Evolutionary conservation across 257 asterid species (phyloP), one percentile per base, ranked within the genome.

Genomic region (Parsonsia alboflavescens): DNA sequence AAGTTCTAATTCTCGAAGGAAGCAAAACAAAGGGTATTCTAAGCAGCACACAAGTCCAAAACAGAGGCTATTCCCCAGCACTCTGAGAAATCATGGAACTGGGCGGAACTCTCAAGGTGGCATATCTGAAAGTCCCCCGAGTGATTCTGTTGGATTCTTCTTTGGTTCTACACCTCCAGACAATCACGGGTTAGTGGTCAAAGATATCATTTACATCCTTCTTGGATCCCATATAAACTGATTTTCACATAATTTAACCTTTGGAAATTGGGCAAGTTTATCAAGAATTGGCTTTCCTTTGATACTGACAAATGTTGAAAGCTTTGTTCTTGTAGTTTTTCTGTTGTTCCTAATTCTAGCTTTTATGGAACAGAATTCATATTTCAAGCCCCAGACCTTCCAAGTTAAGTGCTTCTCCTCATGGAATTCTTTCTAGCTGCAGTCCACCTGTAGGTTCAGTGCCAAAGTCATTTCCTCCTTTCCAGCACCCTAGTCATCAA

Each of bases 111-210:
- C 84, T 76, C 67, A 66, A 17, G 89, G 90, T 73, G 73, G 76
- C 44, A 41, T 82, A 77, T 84, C 93, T 72, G 97, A 89, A 84
- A 90, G 97, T 80, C 97, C 96, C 30, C 89, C 95, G 56, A 83
- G 86, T 74, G 89, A 88, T 84, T 87, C 97, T 10, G 87, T 94
- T 81, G 99, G 97, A 19, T 92, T 90, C 85, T 94, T 87, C 92
- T 92, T 92, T 88, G 96, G 96, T 75, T 88, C 96, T 79, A 87
- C 96, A 8, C 93, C 98, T 77, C 93, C 97, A 26, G 96, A 94
- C 74, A 75, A 84, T 87, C 88, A 81, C 59, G 96, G 86, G 99
- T 94, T 80, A 85, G 93, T 75, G 52, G 52, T 68, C 26, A 46
- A 68, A 61, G 71, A 65, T 76, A 53, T 42, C 11, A 57, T 42